phyloP scores from a whole-genome alignment of 1,139 yeast species.

The Yamadazyma diospyri region DNA sequence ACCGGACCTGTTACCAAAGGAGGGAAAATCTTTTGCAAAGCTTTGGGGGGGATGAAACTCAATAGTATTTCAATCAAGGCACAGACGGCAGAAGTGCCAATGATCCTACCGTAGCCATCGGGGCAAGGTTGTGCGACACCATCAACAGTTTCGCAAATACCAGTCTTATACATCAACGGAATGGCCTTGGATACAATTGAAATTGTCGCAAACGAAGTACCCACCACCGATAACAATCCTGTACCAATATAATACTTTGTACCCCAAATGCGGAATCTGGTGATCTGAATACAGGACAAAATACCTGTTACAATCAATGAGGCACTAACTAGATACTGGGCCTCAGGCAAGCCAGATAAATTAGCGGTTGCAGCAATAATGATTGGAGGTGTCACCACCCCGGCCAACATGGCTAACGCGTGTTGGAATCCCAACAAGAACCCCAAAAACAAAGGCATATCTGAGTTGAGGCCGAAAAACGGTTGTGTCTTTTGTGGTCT shows the following conservation, averaged over 20 bases:
- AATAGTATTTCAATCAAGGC: constrained; percentile 67
- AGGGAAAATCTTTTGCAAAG: constrained; percentile 73
- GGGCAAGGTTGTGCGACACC: constrained; percentile 79
- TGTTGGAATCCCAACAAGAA: constrained; percentile 81
- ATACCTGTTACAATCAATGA: constrained; percentile 75
- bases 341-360: constrained; percentile 41
- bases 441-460: constrained; percentile 76
- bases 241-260: constrained; percentile 82
- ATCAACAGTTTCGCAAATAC: constrained; percentile 60
- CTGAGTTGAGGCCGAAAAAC: constrained; percentile 74
- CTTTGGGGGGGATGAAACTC: constrained; percentile 72
- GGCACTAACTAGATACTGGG: constrained; percentile 71
- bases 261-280: constrained; percentile 68
- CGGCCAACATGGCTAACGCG: constrained; percentile 85
- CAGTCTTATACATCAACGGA: constrained; percentile 75
- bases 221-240: constrained; percentile 83
- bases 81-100: constrained; percentile 78
- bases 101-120: constrained; percentile 81
- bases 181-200: constrained; percentile 72
- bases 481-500: constrained; percentile 59
- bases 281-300: constrained; percentile 71
- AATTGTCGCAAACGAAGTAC: constrained; percentile 85
- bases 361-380: constrained; percentile 62
- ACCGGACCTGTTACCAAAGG: constrained; percentile 92
- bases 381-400: constrained; percentile 83